A percentile compares a stretch with the other conserved stretches of the same genome.
phyloP scores from a whole-genome alignment of 1,284 basidiomycete species.

The Phellopilus nigrolimitatus region DNA sequence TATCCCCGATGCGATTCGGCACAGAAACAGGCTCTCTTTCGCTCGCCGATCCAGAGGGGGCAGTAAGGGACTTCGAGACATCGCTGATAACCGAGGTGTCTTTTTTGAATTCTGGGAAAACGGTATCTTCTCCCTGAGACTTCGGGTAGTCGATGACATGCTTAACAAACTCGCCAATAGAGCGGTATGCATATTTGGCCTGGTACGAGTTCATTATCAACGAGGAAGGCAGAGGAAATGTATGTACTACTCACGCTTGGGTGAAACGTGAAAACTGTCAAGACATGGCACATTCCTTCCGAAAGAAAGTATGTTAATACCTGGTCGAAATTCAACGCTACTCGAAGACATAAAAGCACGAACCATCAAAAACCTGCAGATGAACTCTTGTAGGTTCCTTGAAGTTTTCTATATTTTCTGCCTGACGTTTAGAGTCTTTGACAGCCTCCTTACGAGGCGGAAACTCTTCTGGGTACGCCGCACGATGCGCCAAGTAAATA shows the following conservation, averaged over 20 bases:
- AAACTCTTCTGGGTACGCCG: conserved; percentile 69
- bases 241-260: conserved; percentile 44
- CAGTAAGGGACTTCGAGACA: not conserved
- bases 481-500: conserved; percentile 78
- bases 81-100: not conserved
- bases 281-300: conserved; percentile 59
- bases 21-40: not conserved
- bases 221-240: not conserved
- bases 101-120: conserved; percentile 42
- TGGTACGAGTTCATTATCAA: conserved; percentile 22
- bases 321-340: not conserved
- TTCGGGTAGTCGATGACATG: conserved; percentile 41
- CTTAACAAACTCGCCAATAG: conserved; percentile 51
- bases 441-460: conserved; percentile 59
- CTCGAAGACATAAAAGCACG: not conserved
- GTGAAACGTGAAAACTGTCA: conserved; percentile 68
- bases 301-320: not conserved
- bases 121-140: conserved; percentile 35
- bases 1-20: conserved; percentile 5
- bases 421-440: conserved; percentile 42
- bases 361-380: conserved; percentile 65
- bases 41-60: not conserved
- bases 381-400: conserved; percentile 75
- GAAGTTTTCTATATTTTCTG: conserved; percentile 49
- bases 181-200: conserved; percentile 55